These are phyloP conservation scores for Dactylellina drechsleri DNA, from an alignment of 2,329 filamentous ascomycete species.

Conservation along the genomic window DNA sequence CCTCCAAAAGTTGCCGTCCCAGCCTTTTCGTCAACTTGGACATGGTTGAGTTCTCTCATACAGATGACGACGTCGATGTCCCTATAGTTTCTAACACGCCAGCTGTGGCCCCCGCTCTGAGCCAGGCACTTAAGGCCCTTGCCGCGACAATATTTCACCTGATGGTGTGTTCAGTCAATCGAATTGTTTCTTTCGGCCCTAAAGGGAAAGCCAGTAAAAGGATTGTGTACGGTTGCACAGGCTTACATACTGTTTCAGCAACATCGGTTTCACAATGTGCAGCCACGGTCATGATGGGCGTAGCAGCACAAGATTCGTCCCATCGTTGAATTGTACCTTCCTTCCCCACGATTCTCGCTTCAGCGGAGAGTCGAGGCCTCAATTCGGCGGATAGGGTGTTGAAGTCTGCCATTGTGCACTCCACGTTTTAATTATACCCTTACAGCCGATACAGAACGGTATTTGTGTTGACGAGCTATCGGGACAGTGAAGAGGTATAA, in stretches of 20 bases:
- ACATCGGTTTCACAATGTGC: slow-evolving; percentile 39
- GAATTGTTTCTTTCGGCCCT: too few species aligned
- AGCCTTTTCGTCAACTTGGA: slow-evolving; percentile 32
- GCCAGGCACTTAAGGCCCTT: slow-evolving; percentile 41
- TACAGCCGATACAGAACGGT: too few species aligned
- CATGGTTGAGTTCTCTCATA: slow-evolving; percentile 31
- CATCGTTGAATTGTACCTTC: slow-evolving; percentile 31
- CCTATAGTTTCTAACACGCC: slow-evolving; percentile 25
- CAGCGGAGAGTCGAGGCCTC: slow-evolving; percentile 18
- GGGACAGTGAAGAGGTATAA: too few species aligned
- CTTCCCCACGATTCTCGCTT: slow-evolving; percentile 28
- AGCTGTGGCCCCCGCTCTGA: slow-evolving; percentile 43
- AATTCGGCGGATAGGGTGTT: slow-evolving; percentile 16
- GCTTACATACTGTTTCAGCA: slow-evolving; percentile 29
- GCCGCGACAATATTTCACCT: slow-evolving; percentile 43
- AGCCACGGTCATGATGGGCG: slow-evolving; percentile 16
- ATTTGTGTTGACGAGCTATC: too few species aligned
- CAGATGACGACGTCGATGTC: slow-evolving; percentile 49
- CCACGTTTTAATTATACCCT: neutral
- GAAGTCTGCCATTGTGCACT: slow-evolving; percentile 22
- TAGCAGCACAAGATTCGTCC: slow-evolving; percentile 34
- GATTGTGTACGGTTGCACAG: too few species aligned
- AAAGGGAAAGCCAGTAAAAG: too few species aligned
- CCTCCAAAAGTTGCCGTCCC: slow-evolving; percentile 54
- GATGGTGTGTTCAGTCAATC: neutral